Conservation (phyloP, 78 protist genomes). For the slime mould (Dictyostelium discoideum) region dicty_2.7 NC_007088.5:2566001-2566500, state of each 20-base stretch:
- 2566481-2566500: conserved; percentile 32
- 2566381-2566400: not conserved
- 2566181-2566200: conserved; percentile 36
- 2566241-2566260: not conserved
- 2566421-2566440: not conserved
- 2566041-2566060: conserved; percentile 34
- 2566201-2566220: not conserved
- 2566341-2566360: conserved; percentile 16
- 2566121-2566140: conserved; percentile 31
- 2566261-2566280: conserved; percentile 67
- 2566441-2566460: conserved; percentile 1
- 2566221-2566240: not conserved
- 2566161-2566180: not conserved
- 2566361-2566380: not conserved
- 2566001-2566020: conserved; percentile 36
- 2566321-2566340: conserved; percentile 26
- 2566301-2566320: conserved; percentile 54
- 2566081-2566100: conserved; percentile 47
- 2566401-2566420: not conserved
- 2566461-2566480: not conserved
- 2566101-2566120: conserved; percentile 36
- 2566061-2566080: conserved; percentile 54
- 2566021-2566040: conserved; percentile 17
- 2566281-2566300: conserved; percentile 28
- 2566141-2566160: conserved; percentile 39